Evolutionary conservation across 2,329 filamentous ascomycete genomes (phyloP).

Genomic region (Beauveria rudraprayagi): DNA sequence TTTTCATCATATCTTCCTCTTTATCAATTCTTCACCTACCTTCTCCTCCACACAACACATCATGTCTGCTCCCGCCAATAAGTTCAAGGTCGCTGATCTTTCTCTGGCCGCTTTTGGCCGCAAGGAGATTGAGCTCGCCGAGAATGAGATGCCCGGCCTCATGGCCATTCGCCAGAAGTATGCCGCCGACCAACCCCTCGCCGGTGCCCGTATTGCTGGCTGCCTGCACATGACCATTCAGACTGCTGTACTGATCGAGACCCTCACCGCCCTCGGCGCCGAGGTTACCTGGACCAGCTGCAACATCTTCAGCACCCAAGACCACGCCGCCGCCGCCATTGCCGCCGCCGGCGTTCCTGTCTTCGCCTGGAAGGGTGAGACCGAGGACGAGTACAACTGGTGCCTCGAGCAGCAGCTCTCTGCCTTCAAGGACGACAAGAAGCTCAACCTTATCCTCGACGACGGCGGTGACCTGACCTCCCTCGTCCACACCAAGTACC

Average conservation of each 20-base stretch:
- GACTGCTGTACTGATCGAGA: conserved; percentile 99
- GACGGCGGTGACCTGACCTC: conserved; percentile 96
- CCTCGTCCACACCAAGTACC: conserved; percentile 96
- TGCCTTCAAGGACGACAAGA: conserved; percentile 94
- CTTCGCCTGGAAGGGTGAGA: conserved; percentile 76
- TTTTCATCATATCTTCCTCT: conserved; percentile 16
- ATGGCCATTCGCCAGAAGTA: conserved; percentile 94
- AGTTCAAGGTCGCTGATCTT: conserved; percentile 98
- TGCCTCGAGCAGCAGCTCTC: conserved; percentile 96
- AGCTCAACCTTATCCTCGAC: conserved; percentile 97
- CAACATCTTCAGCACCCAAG: conserved; percentile 99
- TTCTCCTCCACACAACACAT: conserved; percentile 22
- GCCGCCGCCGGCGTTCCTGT: conserved; percentile 88
- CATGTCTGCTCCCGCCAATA: conserved; percentile 75
- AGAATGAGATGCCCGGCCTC: conserved; percentile 95
- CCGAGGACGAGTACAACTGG: conserved; percentile 99
- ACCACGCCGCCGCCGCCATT: conserved; percentile 96
- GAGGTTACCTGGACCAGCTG: conserved; percentile 98
- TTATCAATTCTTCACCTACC: conserved; percentile 19
- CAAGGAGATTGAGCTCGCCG: conserved; percentile 97
- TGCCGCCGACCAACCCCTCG: conserved; percentile 83
- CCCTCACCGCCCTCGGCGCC: conserved; percentile 84
- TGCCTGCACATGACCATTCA: conserved; percentile 99
- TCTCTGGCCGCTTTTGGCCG: conserved; percentile 96
- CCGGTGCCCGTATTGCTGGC: conserved; percentile 90